phyloP scores from a whole-genome alignment of 1,284 basidiomycete genomes.

The Leccinum subatratum region DNA sequence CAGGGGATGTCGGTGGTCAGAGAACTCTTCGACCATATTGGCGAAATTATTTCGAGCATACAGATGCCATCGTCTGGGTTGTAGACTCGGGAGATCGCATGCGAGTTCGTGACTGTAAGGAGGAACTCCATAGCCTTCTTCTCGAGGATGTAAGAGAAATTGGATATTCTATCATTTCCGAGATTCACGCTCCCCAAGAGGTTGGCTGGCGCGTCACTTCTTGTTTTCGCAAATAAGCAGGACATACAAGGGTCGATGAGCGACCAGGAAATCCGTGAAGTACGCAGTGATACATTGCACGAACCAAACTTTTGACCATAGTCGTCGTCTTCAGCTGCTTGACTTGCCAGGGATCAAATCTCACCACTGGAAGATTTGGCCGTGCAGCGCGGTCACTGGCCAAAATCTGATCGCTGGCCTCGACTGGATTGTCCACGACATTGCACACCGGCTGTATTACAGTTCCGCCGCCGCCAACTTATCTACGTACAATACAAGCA shows the following conservation, averaged over 20 bases:
- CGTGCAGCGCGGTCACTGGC: slow-evolving; percentile 91
- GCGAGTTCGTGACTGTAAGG: slow-evolving; percentile 84
- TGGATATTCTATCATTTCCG: slow-evolving; percentile 12
- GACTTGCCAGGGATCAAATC: slow-evolving; percentile 74
- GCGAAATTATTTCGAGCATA: slow-evolving; percentile 99
- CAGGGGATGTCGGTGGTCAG: slow-evolving; percentile 99
- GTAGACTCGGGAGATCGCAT: slow-evolving; percentile 91
- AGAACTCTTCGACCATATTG: slow-evolving; percentile 94
- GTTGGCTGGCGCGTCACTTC: slow-evolving; percentile 86
- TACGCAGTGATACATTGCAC: slow-evolving; percentile 37
- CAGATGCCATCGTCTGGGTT: slow-evolving; percentile 98
- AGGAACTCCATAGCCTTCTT: slow-evolving; percentile 82
- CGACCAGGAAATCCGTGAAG: slow-evolving; percentile 77
- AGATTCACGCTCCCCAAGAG: slow-evolving; percentile 49
- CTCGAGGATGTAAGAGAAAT: slow-evolving; percentile 77
- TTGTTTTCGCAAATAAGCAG: slow-evolving; percentile 99
- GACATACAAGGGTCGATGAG: slow-evolving; percentile 87
- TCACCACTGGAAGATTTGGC: slow-evolving; percentile 86
- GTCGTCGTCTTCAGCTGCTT: slow-evolving; percentile 53
- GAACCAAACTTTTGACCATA: slow-evolving; percentile 11
- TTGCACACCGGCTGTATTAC: slow-evolving; percentile 78
- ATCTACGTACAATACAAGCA: slow-evolving; percentile 4
- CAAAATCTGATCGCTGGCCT: slow-evolving; percentile 80
- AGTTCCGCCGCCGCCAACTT: slow-evolving; percentile 26
- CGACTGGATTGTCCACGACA: slow-evolving; percentile 92